Percentiles rank a stretch among this genome's conserved stretches.
Evolutionary conservation across 2,329 filamentous ascomycete species (phyloP).

Genomic region (Septoria linicola): DNA sequence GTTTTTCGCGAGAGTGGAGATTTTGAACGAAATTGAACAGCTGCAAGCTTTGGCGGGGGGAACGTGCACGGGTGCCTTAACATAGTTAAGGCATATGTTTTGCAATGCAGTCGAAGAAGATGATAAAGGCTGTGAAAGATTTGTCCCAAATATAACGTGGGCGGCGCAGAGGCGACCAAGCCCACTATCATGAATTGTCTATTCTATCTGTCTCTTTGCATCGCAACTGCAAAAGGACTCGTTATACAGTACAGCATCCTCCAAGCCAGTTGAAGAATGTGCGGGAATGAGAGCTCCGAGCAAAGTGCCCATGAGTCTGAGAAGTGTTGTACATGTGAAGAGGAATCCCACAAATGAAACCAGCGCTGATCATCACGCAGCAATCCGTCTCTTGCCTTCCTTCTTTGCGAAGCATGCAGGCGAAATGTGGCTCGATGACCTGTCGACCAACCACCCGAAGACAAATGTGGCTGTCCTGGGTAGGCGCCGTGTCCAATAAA

Average conservation of each 20-base stretch:
- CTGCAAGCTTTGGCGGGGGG: not conserved
- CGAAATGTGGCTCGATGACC: too few relatives aligned
- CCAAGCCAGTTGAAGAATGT: not conserved
- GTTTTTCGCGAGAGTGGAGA: not conserved
- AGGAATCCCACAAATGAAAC: not conserved
- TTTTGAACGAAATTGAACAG: not conserved
- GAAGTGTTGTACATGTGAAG: not conserved
- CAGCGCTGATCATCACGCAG: conserved; percentile 4
- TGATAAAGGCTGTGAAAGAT: too few relatives aligned
- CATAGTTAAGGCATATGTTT: too few relatives aligned
- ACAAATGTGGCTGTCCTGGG: not conserved
- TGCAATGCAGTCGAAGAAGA: too few relatives aligned
- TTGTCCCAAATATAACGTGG: too few relatives aligned
- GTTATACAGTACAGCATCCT: conserved; percentile 8
- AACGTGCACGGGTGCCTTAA: too few relatives aligned
- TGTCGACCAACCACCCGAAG: not conserved
- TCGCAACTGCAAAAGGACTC: conserved; percentile 5
- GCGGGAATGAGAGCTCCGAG: not conserved
- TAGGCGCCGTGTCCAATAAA: too few relatives aligned
- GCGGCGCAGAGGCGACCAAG: too few relatives aligned
- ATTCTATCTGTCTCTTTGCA: not conserved
- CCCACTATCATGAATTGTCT: not conserved
- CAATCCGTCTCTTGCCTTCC: not conserved
- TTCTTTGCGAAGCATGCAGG: too few relatives aligned
- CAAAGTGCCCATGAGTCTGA: not conserved